Evolutionary conservation across 2,329 filamentous ascomycete species (phyloP).

Genomic region (Diatrype stigma): DNA sequence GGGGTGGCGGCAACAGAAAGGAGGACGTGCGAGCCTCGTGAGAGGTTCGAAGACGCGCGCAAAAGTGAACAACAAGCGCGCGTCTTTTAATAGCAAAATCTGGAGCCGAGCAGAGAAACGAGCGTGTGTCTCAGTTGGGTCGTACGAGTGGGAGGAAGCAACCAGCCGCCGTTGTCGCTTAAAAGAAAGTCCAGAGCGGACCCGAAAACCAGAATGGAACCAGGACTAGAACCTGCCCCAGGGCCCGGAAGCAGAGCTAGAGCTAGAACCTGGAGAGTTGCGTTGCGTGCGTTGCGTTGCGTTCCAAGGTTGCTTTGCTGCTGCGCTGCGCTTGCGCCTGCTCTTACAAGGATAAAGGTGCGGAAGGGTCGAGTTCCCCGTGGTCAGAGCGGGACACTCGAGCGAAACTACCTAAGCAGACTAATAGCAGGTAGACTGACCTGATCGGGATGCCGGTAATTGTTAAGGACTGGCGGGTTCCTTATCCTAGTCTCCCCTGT

Average conservation of each 20-base stretch:
- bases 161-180: slow-evolving; percentile 15
- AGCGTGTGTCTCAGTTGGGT: slow-evolving; percentile 22
- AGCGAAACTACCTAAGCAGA: background rate
- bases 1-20: slow-evolving; percentile 9
- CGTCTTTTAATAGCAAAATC: slow-evolving; percentile 26
- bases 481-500: background rate
- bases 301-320: no score
- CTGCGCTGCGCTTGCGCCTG: background rate
- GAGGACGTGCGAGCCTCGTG: slow-evolving; percentile 20
- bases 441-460: background rate
- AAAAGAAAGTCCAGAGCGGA: slow-evolving; percentile 11
- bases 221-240: no score
- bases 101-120: slow-evolving; percentile 20
- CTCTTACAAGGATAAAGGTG: background rate
- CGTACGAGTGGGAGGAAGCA: slow-evolving; percentile 18
- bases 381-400: background rate
- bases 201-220: slow-evolving; percentile 19
- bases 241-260: no score
- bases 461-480: background rate
- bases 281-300: slow-evolving; percentile 22
- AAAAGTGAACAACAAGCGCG: slow-evolving; percentile 31
- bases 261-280: slow-evolving; percentile 1
- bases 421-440: background rate
- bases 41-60: slow-evolving; percentile 27
- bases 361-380: background rate